Evolutionary conservation across 768 basidiomycete species (phyloP).

Genomic region (Collybiopsis confluens): DNA sequence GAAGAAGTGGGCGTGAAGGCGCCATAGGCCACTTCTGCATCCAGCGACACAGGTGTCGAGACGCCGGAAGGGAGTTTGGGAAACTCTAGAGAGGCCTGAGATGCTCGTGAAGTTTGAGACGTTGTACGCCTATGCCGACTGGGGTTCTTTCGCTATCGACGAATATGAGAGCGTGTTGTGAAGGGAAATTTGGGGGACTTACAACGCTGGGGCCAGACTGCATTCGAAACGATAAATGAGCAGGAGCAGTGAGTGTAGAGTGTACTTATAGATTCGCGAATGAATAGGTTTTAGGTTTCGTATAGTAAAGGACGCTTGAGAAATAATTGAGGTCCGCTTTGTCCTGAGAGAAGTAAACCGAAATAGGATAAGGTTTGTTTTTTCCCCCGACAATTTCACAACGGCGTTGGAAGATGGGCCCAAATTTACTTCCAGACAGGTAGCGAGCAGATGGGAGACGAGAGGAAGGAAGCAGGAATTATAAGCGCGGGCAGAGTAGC

Average conservation of each 20-base stretch:
- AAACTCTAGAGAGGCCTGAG: conserved; percentile 18
- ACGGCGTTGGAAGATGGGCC: no score
- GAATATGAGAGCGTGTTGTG: background rate
- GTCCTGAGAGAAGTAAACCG: no score
- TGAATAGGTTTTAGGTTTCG: no score
- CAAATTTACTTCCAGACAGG: no score
- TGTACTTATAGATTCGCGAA: background rate
- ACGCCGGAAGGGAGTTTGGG: conserved; percentile 17
- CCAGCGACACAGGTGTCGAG: conserved; percentile 20
- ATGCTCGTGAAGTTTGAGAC: conserved; percentile 22
- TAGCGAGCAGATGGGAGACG: no score
- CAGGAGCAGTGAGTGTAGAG: background rate
- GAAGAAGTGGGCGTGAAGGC: conserved; percentile 36
- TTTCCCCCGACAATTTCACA: no score
- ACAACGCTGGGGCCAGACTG: background rate
- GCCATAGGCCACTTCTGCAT: conserved; percentile 24
- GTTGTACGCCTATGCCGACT: background rate
- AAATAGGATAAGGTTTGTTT: no score
- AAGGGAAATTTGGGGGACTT: background rate
- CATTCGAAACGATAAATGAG: background rate
- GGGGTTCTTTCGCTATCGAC: background rate
- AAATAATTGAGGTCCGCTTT: no score
- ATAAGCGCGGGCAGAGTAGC: no score
- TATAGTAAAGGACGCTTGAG: no score
- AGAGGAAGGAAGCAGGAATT: no score